These are phyloP conservation scores for Pyracantha coccinea DNA, from an alignment of 331 rosid species.

Conservation along the genomic window DNA sequence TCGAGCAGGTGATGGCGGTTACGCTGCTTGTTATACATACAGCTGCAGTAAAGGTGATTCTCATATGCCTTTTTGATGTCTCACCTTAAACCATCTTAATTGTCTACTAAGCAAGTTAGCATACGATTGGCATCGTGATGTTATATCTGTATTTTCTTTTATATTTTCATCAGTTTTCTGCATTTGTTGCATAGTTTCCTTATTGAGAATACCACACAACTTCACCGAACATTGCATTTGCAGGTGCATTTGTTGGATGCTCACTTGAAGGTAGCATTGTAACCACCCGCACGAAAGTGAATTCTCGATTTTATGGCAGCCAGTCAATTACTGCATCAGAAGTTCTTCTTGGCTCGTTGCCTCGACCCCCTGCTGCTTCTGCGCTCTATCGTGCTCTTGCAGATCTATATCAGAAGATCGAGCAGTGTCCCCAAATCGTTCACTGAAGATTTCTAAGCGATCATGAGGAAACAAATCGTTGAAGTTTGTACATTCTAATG, in stretches of 20 bases:
- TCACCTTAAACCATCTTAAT: background rate
- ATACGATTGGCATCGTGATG: background rate
- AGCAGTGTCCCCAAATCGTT: slow-evolving; percentile 11
- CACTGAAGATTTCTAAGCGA: background rate
- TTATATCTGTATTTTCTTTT: background rate
- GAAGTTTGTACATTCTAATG: background rate
- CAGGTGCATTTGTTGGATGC: slow-evolving; percentile 98
- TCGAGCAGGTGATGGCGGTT: slow-evolving; percentile 95
- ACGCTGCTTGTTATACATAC: slow-evolving; percentile 84
- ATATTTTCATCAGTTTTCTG: background rate
- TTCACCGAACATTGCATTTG: too few relatives aligned
- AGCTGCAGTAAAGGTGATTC: slow-evolving; percentile 85
- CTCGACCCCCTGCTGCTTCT: slow-evolving; percentile 89
- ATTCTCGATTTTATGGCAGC: slow-evolving; percentile 74
- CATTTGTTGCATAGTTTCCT: background rate
- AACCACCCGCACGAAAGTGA: slow-evolving; percentile 54
- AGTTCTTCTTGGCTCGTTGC: slow-evolving; percentile 76
- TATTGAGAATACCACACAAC: background rate
- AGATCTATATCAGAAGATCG: slow-evolving; percentile 58
- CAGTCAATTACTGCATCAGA: slow-evolving; percentile 71
- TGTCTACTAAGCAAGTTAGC: background rate
- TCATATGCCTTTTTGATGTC: background rate
- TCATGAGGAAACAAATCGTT: background rate
- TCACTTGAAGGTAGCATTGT: slow-evolving; percentile 88
- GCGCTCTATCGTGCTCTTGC: slow-evolving; percentile 65